phyloP scores from a whole-genome alignment of 192 early-diverging fungal species.

The Umbelopsis sp. region DNA sequence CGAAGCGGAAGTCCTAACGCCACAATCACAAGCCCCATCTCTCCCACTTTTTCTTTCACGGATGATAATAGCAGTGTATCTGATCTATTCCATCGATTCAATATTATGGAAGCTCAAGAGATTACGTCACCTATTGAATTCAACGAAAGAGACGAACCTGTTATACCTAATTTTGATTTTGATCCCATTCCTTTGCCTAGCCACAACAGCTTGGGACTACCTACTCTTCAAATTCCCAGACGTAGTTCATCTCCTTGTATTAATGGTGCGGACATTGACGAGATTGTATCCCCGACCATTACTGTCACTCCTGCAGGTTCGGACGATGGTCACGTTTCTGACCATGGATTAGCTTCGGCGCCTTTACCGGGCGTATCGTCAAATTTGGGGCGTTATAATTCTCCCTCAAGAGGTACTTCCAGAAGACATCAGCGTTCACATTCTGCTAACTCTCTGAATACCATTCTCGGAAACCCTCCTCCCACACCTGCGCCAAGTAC shows the following conservation, averaged over 20 bases:
- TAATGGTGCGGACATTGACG: background rate
- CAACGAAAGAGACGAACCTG: background rate
- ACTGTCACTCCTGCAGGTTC: background rate
- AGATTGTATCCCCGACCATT: background rate
- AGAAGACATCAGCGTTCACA: constrained; percentile 1
- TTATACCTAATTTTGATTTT: constrained; percentile 10
- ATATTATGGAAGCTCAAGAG: constrained; percentile 2
- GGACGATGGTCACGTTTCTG: background rate
- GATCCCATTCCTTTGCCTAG: constrained; percentile 1
- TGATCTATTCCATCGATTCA: constrained; percentile 2
- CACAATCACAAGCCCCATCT: constrained; percentile 4
- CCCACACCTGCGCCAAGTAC: background rate
- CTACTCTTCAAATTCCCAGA: background rate
- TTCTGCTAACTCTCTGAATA: background rate
- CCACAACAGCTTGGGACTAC: background rate
- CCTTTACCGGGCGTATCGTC: background rate
- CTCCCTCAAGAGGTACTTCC: background rate
- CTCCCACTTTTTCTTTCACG: background rate
- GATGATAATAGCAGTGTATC: background rate
- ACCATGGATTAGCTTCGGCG: background rate
- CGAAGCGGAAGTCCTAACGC: background rate
- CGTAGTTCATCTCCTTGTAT: background rate
- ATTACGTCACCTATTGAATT: too few relatives aligned
- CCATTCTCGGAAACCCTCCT: background rate
- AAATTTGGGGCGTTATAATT: background rate